Evolutionary conservation across 768 basidiomycete genomes (phyloP).

Genomic region (Termitomyces sp.): DNA sequence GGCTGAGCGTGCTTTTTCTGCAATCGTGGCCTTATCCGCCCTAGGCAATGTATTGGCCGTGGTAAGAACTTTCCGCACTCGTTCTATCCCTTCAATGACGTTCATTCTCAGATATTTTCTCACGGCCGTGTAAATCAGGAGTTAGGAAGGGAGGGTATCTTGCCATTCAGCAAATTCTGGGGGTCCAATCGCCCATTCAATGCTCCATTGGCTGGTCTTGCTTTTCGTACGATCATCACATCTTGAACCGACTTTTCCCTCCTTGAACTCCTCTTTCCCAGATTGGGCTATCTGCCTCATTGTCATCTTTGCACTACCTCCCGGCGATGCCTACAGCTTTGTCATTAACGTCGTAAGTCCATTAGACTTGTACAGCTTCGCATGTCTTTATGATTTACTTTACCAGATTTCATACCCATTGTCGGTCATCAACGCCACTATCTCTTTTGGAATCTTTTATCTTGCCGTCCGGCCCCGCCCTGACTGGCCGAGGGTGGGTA

Average conservation of each 20-base stretch:
- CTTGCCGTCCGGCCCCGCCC: slow-evolving; percentile 10
- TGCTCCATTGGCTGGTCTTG: slow-evolving; percentile 49
- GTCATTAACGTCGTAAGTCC: slow-evolving; percentile 42
- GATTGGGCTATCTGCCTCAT: slow-evolving; percentile 26
- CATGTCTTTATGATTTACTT: no score
- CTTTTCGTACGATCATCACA: no score
- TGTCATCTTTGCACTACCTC: slow-evolving; percentile 34
- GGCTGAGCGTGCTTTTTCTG: slow-evolving; percentile 37
- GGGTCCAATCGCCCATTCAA: slow-evolving; percentile 54
- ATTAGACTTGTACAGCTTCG: background rate
- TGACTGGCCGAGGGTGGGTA: slow-evolving; percentile 12
- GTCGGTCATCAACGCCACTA: slow-evolving; percentile 39
- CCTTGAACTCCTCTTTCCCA: no score
- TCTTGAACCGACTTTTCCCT: no score
- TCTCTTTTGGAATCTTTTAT: slow-evolving; percentile 45
- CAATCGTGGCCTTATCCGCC: slow-evolving; percentile 32
- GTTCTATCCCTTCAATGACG: no score
- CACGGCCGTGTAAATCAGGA: slow-evolving; percentile 48
- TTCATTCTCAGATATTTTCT: slow-evolving; percentile 10
- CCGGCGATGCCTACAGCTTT: slow-evolving; percentile 62
- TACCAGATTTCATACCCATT: slow-evolving; percentile 38
- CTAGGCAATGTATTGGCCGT: slow-evolving; percentile 51
- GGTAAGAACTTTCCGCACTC: slow-evolving; percentile 16
- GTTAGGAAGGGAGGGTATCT: slow-evolving; percentile 50
- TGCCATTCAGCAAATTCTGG: slow-evolving; percentile 53